phyloP scores from a whole-genome alignment of 306 rosid species.

The Fragaria ananassa region DNA sequence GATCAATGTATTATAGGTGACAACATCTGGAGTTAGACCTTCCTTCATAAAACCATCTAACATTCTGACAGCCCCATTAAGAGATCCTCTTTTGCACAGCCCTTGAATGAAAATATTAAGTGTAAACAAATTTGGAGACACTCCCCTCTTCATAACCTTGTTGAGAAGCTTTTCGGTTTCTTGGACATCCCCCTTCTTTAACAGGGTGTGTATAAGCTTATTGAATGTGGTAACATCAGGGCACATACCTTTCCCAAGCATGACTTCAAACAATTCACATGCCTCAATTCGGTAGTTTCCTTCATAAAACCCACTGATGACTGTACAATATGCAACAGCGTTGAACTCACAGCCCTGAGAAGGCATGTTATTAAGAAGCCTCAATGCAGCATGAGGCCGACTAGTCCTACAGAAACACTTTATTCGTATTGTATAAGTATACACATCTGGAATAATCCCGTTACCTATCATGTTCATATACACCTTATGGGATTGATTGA shows the following conservation, averaged over 20 bases:
- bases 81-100: conserved; percentile 55
- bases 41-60: conserved; percentile 44
- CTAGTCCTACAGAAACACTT: conserved; percentile 72
- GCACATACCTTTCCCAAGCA: conserved; percentile 53
- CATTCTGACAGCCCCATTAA: conserved; percentile 51
- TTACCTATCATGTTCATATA: conserved; percentile 73
- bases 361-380: conserved; percentile 76
- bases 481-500: conserved; percentile 71
- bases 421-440: conserved; percentile 72
- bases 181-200: conserved; percentile 61
- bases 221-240: conserved; percentile 67
- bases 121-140: conserved; percentile 72
- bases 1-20: conserved; percentile 71
- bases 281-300: conserved; percentile 40
- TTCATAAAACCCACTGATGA: conserved; percentile 66
- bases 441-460: conserved; percentile 67
- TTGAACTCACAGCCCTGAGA: conserved; percentile 59
- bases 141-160: conserved; percentile 81
- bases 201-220: conserved; percentile 72
- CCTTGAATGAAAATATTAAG: conserved; percentile 79
- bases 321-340: conserved; percentile 77
- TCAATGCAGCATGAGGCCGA: conserved; percentile 66
- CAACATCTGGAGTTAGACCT: conserved; percentile 74
- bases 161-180: conserved; percentile 64
- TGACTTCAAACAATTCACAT: conserved; percentile 58